phyloP scores from a whole-genome alignment of 805 yeast species.

The Ogataea allantospora region DNA sequence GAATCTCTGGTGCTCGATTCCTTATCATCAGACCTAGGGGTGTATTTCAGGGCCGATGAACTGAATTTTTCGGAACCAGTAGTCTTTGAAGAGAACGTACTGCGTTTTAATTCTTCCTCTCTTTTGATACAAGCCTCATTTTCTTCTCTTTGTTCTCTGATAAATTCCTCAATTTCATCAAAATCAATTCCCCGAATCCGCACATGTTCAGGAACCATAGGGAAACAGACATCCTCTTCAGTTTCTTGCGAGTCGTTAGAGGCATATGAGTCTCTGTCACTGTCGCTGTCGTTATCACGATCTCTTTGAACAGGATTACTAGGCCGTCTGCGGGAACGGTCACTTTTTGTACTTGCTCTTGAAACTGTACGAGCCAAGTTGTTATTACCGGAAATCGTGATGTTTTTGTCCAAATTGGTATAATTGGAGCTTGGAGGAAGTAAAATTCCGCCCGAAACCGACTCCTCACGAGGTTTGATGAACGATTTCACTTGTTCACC shows the following conservation, averaged over 20 bases:
- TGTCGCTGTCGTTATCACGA: slow-evolving; percentile 41
- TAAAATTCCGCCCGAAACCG: slow-evolving; percentile 32
- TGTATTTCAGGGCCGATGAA: slow-evolving; percentile 60
- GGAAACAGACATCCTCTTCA: slow-evolving; percentile 97
- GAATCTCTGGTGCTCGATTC: slow-evolving; percentile 11
- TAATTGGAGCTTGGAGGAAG: slow-evolving; percentile 16
- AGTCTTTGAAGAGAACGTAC: slow-evolving; percentile 22
- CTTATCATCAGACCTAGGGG: slow-evolving; percentile 42
- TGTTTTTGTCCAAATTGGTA: slow-evolving; percentile 10
- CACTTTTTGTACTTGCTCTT: slow-evolving; percentile 32
- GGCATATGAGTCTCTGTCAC: slow-evolving; percentile 69
- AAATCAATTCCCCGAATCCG: slow-evolving; percentile 79
- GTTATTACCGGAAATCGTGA: slow-evolving; percentile 20
- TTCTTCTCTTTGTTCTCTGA: slow-evolving; percentile 57
- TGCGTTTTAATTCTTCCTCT: slow-evolving; percentile 31
- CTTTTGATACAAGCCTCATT: slow-evolving; percentile 36
- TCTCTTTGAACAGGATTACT: slow-evolving; percentile 15
- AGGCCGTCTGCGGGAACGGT: slow-evolving; percentile 23
- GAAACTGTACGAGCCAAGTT: slow-evolving; percentile 30
- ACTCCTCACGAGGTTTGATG: slow-evolving; percentile 34
- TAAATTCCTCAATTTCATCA: slow-evolving; percentile 83
- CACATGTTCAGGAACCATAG: slow-evolving; percentile 70
- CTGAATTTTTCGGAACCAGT: slow-evolving; percentile 39
- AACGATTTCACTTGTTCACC: slow-evolving; percentile 42
- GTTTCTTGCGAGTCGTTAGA: slow-evolving; percentile 84